Evolutionary conservation across 192 early-diverging fungal genomes (phyloP), one percentile per base, ranked within the genome.

Genomic region (Rhizophagus clarus): DNA sequence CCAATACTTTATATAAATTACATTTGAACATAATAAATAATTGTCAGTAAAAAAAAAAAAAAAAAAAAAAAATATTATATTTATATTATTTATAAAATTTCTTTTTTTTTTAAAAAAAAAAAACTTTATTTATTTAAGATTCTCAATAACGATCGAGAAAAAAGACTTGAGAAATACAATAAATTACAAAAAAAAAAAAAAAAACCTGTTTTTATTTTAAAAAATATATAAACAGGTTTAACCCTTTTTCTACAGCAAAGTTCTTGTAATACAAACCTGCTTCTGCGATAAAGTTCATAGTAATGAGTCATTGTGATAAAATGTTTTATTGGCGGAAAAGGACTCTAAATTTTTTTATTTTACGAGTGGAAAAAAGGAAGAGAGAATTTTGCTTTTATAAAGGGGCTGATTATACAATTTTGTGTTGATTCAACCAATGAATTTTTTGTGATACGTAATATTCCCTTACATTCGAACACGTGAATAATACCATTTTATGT

Each of bases 221-320:
- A n/a, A n/a, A n/a, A n/a, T 56, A 15, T 32, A 22, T 42, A 67
- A n/a, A 49, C 15, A 31, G 5, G 17, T 75, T n/a, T 77, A 8
- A 45, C 40, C 72, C 47, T 12, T 7, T 15, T 9, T 22, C 70
- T 51, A 61, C 10, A 1, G 31, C 2, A 73, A 20, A 26, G 22
- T 47, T 8, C 37, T 61, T 31, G 45, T 29, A 31, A 61, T 17
- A 12, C 37, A 22, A 85, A 89, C 88, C 88, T 93, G 81, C 90
- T 91, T 51, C 84, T 87, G 60, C 92, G 90, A 77, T 94, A 94
- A 49, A 93, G 88, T 81, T 93, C 91, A 86, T 93, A 94, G 80
- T 89, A 93, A 24, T 89, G 87, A 45, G 90, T 86, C 83, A 84
- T 84, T 42, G 76, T 49, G 15, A 17, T 26, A 77, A 42, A 17